Evolutionary conservation across 2,329 filamentous ascomycete genomes (phyloP).

Genomic region (Epichloe brachyelytri): DNA sequence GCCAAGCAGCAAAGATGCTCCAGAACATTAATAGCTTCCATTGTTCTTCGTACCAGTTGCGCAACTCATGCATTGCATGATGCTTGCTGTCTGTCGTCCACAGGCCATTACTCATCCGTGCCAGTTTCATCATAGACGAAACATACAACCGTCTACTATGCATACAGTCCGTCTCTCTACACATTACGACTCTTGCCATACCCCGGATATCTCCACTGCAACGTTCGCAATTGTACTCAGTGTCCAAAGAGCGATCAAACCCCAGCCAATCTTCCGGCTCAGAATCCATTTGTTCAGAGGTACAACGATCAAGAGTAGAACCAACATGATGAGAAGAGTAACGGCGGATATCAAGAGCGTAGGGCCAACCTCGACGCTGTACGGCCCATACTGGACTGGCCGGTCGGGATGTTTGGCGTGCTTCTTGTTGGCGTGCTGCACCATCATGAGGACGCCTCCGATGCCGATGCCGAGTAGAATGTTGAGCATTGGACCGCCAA

Average conservation of each 20-base stretch:
- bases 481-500: slow-evolving; percentile 97
- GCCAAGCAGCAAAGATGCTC: too few relatives aligned
- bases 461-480: slow-evolving; percentile 92
- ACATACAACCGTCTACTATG: background rate
- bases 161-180: background rate
- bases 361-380: slow-evolving; percentile 70
- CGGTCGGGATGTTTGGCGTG: slow-evolving; percentile 55
- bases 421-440: slow-evolving; percentile 52
- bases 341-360: slow-evolving; percentile 75
- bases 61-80: background rate
- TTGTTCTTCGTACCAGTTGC: too few relatives aligned
- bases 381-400: slow-evolving; percentile 57
- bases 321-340: slow-evolving; percentile 69
- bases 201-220: slow-evolving; percentile 57
- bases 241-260: slow-evolving; percentile 67
- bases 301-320: slow-evolving; percentile 66
- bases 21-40: too few relatives aligned
- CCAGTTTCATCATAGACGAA: background rate
- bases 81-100: background rate
- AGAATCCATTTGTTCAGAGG: slow-evolving; percentile 80
- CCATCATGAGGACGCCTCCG: slow-evolving; percentile 76
- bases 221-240: slow-evolving; percentile 74
- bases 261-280: slow-evolving; percentile 69
- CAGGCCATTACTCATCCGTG: background rate
- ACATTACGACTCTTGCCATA: slow-evolving; percentile 23